Evolutionary conservation across 208 protist genomes (phyloP).

Genomic region (Acanthamoeba culbertsoni): DNA sequence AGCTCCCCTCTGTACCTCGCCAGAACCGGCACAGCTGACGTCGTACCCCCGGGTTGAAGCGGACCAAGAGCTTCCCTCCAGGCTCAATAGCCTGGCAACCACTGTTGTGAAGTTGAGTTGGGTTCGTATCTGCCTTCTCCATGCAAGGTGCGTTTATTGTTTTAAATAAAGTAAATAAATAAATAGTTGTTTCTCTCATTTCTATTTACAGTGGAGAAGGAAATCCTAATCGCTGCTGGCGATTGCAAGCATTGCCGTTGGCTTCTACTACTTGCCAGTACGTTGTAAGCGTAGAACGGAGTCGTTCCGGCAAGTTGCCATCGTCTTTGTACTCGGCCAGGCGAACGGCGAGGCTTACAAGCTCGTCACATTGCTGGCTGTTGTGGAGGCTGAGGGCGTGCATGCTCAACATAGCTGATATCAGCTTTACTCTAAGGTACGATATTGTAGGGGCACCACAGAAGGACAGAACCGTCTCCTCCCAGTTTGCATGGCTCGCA

Average conservation of each 20-base stretch:
- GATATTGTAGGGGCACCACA: not conserved
- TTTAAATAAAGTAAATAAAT: not conserved
- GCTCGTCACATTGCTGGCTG: not conserved
- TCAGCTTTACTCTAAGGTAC: constrained; percentile 20
- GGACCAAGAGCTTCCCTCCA: not conserved
- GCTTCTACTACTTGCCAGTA: not conserved
- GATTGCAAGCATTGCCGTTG: not conserved
- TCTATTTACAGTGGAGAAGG: not conserved
- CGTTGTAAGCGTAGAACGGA: not conserved
- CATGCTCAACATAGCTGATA: constrained; percentile 15
- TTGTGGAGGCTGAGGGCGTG: constrained; percentile 11
- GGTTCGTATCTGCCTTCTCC: no score
- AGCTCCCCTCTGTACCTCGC: not conserved
- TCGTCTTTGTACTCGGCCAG: constrained; percentile 31
- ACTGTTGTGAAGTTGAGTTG: not conserved
- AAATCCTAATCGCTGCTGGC: not conserved
- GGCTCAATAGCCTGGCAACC: not conserved
- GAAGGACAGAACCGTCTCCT: not conserved
- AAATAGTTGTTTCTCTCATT: not conserved
- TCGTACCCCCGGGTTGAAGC: not conserved
- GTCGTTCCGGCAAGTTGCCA: not conserved
- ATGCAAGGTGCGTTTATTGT: no score
- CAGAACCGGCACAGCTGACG: not conserved
- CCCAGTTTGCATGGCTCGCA: not conserved
- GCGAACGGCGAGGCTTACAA: not conserved